Evolutionary conservation across 1,139 yeast genomes (phyloP).

Genomic region (Arxiozyma bovina): DNA sequence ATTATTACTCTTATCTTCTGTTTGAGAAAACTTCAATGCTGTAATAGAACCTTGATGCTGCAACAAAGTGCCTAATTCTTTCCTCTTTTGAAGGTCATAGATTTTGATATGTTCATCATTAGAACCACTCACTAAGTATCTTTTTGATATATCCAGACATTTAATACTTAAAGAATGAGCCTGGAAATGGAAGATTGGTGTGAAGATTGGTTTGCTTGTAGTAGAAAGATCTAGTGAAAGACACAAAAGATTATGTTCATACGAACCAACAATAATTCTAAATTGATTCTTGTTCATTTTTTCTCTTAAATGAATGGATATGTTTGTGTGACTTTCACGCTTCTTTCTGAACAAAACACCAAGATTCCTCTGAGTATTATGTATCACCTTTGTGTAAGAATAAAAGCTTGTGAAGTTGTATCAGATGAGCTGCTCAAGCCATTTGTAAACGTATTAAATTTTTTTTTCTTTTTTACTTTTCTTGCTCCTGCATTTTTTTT

Average conservation of each 20-base stretch:
- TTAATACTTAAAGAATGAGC: conserved; percentile 88
- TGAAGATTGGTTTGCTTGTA: conserved; percentile 51
- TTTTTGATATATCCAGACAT: conserved; percentile 69
- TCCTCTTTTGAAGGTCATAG: conserved; percentile 87
- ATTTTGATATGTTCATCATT: conserved; percentile 94
- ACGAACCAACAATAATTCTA: conserved; percentile 85
- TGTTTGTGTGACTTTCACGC: no score
- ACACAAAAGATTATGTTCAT: conserved; percentile 87
- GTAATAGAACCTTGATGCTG: conserved; percentile 90
- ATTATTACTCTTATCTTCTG: conserved; percentile 37
- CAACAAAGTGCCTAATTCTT: conserved; percentile 82
- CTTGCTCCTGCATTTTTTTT: not conserved
- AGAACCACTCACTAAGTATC: conserved; percentile 88
- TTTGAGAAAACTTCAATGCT: conserved; percentile 58
- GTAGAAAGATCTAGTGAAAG: conserved; percentile 53
- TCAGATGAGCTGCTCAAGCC: conserved; percentile 1
- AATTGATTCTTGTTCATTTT: conserved; percentile 36
- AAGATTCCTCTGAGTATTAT: no score
- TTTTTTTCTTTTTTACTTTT: not conserved
- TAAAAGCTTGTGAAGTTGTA: not conserved
- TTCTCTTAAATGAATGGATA: not conserved
- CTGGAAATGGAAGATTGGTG: conserved; percentile 90
- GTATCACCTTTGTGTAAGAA: no score
- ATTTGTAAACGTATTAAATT: not conserved
- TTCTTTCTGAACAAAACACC: no score